Evolutionary conservation across 2,329 filamentous ascomycete species (phyloP).

Genomic region (Pestalotiopsis sp.): DNA sequence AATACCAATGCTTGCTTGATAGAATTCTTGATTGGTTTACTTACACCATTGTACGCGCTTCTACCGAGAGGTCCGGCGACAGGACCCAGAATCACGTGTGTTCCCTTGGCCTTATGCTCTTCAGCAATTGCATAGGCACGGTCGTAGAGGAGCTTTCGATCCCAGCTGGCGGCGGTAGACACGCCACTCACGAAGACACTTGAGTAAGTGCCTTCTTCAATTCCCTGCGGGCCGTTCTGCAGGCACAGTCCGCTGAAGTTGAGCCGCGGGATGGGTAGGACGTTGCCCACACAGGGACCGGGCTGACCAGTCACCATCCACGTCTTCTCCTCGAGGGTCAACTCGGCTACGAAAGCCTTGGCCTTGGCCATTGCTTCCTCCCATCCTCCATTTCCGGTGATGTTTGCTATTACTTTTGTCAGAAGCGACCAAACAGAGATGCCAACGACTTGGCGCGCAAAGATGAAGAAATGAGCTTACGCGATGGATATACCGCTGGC

Average conservation of each 20-base stretch:
- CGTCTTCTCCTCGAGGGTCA: constrained; percentile 22
- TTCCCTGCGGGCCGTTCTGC: constrained; percentile 70
- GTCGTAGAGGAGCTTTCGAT: constrained; percentile 60
- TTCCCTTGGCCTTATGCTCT: constrained; percentile 74
- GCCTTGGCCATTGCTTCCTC: constrained; percentile 40
- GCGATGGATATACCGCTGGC: constrained; percentile 37
- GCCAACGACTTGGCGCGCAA: too few relatives aligned
- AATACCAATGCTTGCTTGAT: not conserved
- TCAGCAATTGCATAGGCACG: constrained; percentile 44
- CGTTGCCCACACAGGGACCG: constrained; percentile 22
- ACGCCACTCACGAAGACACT: constrained; percentile 72
- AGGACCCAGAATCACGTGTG: constrained; percentile 65
- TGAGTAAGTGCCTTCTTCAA: constrained; percentile 67
- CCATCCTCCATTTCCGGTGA: constrained; percentile 38
- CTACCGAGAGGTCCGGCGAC: constrained; percentile 47
- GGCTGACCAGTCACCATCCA: constrained; percentile 21
- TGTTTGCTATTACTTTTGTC: constrained; percentile 31
- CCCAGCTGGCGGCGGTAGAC: constrained; percentile 72
- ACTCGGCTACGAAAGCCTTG: constrained; percentile 26
- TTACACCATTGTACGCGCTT: constrained; percentile 47
- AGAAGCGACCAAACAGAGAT: constrained; percentile 16
- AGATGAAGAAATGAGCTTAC: constrained; percentile 29
- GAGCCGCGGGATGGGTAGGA: constrained; percentile 55
- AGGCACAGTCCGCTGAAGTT: constrained; percentile 65
- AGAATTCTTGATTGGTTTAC: not conserved